These are phyloP conservation scores for Picochlorum sp. DNA, from an alignment of 139 green algal species.

Conservation along the genomic window DNA sequence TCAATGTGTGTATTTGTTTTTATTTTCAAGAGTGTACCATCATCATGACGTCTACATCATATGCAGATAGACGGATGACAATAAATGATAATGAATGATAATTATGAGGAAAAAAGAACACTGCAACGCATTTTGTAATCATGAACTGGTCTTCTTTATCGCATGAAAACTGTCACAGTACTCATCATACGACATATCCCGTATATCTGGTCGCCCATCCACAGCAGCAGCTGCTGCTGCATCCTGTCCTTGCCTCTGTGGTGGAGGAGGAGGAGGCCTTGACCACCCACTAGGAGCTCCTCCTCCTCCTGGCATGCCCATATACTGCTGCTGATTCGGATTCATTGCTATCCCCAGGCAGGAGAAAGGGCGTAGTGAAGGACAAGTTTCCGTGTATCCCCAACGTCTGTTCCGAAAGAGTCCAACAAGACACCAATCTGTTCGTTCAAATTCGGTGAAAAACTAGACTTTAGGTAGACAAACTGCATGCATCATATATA, in stretches of 20 bases:
- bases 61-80: no score
- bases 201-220: not conserved
- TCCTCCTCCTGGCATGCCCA: not conserved
- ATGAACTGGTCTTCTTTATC: not conserved
- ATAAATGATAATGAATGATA: no score
- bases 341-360: not conserved
- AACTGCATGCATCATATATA: not conserved
- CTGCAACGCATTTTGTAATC: no score
- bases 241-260: not conserved
- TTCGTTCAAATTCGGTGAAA: not conserved
- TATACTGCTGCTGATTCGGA: not conserved
- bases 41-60: no score
- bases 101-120: no score
- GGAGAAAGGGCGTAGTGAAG: slow-evolving; percentile 2
- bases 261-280: not conserved
- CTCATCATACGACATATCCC: slow-evolving; percentile 6
- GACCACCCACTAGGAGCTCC: not conserved
- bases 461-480: slow-evolving; percentile 1
- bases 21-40: no score
- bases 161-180: not conserved
- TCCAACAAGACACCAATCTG: not conserved
- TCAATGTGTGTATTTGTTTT: no score
- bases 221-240: not conserved
- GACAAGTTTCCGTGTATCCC: not conserved
- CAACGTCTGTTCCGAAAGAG: not conserved